phyloP scores from a whole-genome alignment of 2,329 filamentous ascomycete genomes.

The Diaporthe nobilis region DNA sequence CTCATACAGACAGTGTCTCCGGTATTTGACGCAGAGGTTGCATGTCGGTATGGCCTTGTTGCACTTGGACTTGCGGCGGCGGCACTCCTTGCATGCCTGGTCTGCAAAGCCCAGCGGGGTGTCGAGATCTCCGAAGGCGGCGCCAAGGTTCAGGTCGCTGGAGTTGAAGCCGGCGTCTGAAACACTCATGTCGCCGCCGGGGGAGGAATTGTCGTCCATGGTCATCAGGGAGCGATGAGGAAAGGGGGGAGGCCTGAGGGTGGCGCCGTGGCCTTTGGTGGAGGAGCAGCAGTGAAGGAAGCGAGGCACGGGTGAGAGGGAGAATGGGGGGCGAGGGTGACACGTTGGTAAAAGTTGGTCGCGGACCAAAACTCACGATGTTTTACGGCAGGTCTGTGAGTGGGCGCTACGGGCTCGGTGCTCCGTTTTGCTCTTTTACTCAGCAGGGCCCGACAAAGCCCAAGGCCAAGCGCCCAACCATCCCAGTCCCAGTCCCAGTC shows the following conservation, averaged over 20 bases:
- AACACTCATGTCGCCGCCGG: slow-evolving; percentile 38
- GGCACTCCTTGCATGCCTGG: slow-evolving; percentile 58
- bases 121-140: slow-evolving; percentile 42
- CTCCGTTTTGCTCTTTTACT: slow-evolving; percentile 37
- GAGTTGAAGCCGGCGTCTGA: slow-evolving; percentile 38
- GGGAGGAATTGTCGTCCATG: slow-evolving; percentile 40
- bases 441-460: slow-evolving; percentile 25
- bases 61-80: slow-evolving; percentile 57
- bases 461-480: slow-evolving; percentile 32
- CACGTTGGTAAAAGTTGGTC: slow-evolving; percentile 40
- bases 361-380: slow-evolving; percentile 42
- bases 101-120: slow-evolving; percentile 45
- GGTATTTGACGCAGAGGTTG: slow-evolving; percentile 58
- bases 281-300: slow-evolving; percentile 12
- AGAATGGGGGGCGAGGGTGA: slow-evolving; percentile 30
- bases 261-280: slow-evolving; percentile 13
- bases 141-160: slow-evolving; percentile 38
- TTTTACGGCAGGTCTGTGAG: slow-evolving; percentile 41
- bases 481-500: slow-evolving; percentile 1
- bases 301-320: slow-evolving; percentile 12
- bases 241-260: not conserved
- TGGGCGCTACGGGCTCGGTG: slow-evolving; percentile 35
- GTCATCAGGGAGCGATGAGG: slow-evolving; percentile 15
- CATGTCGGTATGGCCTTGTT: slow-evolving; percentile 56
- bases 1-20: slow-evolving; percentile 63